A percentile compares a stretch with the other conserved stretches of the same genome.
phyloP scores from a whole-genome alignment of 2,329 filamentous ascomycete species.

The Claviceps pusilla region DNA sequence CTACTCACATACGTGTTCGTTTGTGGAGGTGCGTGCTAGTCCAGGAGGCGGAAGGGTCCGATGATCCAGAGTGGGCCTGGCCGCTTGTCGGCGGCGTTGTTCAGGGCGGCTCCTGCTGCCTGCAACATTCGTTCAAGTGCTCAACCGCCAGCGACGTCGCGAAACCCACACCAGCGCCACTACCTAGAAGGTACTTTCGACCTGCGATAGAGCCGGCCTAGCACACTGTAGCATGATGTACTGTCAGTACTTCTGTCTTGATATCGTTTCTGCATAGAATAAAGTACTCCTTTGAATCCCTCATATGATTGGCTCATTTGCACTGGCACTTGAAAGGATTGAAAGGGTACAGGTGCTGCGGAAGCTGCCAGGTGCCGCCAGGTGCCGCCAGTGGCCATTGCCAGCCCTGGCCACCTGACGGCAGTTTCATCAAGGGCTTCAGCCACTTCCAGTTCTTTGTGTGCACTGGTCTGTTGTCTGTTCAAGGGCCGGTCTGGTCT shows the following conservation, averaged over 20 bases:
- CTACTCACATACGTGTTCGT: slow-evolving; percentile 13
- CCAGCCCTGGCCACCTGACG: too few species aligned
- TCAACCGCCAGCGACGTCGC: too few species aligned
- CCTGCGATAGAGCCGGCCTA: too few species aligned
- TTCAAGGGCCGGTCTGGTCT: neutral
- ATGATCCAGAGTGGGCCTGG: slow-evolving; percentile 3
- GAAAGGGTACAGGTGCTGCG: neutral
- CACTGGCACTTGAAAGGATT: too few species aligned
- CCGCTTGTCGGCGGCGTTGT: neutral
- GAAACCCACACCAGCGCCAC: too few species aligned
- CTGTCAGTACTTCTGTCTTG: too few species aligned
- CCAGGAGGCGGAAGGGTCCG: slow-evolving; percentile 3
- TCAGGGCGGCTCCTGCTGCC: neutral
- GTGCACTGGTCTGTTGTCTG: neutral
- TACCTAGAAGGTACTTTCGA: too few species aligned
- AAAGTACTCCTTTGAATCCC: too few species aligned
- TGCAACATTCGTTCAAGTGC: neutral
- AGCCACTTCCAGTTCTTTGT: too few species aligned
- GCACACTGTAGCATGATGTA: too few species aligned
- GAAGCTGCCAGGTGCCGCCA: neutral
- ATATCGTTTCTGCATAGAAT: too few species aligned
- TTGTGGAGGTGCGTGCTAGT: slow-evolving; percentile 8
- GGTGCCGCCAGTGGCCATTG: neutral
- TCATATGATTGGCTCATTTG: too few species aligned
- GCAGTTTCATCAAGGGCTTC: neutral